These are phyloP conservation scores for Ramichloridium luteum DNA, from an alignment of 2,329 filamentous ascomycete species.

Conservation along the genomic window DNA sequence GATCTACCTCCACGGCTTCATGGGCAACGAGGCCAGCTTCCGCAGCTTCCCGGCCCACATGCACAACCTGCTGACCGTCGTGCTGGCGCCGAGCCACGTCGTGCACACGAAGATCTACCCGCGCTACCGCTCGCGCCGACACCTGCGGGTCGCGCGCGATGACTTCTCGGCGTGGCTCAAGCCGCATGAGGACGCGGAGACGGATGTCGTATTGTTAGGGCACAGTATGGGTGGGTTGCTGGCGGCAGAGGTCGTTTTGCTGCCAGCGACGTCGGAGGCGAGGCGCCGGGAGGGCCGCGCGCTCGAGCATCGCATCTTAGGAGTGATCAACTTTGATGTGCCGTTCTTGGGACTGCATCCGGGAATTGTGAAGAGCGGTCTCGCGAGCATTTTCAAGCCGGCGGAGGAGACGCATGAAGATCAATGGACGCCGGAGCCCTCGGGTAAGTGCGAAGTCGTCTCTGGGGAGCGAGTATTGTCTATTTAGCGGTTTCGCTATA, in stretches of 20 bases:
- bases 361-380: slow-evolving; percentile 69
- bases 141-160: slow-evolving; percentile 61
- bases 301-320: slow-evolving; percentile 65
- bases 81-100: slow-evolving; percentile 59
- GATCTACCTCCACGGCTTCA: slow-evolving; percentile 81
- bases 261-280: slow-evolving; percentile 27
- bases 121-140: slow-evolving; percentile 62
- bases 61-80: slow-evolving; percentile 57
- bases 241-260: slow-evolving; percentile 63
- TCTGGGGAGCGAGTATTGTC: neutral
- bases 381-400: slow-evolving; percentile 61
- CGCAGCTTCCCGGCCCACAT: slow-evolving; percentile 78
- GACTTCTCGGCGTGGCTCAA: slow-evolving; percentile 74
- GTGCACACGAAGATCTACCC: slow-evolving; percentile 82
- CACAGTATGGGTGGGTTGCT: slow-evolving; percentile 86
- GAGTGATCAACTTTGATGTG: slow-evolving; percentile 70
- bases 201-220: slow-evolving; percentile 71
- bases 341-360: slow-evolving; percentile 84
- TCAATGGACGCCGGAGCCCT: slow-evolving; percentile 4
- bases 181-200: slow-evolving; percentile 60
- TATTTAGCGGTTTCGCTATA: too few relatives aligned
- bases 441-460: neutral
- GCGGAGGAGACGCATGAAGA: slow-evolving; percentile 27
- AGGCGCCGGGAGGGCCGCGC: too few relatives aligned
- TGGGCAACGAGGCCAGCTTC: slow-evolving; percentile 80